phyloP scores from a whole-genome alignment of 2,329 filamentous ascomycete genomes.

The Penicillium occitanis region DNA sequence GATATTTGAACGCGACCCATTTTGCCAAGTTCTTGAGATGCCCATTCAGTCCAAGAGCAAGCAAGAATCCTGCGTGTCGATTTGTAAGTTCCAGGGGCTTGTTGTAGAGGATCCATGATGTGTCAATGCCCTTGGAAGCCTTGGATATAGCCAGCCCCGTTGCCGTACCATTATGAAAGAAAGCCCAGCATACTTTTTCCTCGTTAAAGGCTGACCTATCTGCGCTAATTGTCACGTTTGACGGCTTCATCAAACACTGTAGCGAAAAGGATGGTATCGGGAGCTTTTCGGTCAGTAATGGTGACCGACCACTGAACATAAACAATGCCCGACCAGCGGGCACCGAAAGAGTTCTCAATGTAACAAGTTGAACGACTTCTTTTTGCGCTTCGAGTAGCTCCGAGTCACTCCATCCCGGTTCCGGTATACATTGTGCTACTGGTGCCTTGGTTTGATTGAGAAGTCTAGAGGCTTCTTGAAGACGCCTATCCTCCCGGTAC shows the following conservation, averaged over 20 bases:
- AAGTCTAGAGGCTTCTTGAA: conserved; percentile 79
- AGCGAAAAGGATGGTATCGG: conserved; percentile 87
- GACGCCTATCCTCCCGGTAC: conserved; percentile 86
- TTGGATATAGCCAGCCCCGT: conserved; percentile 87
- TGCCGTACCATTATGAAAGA: conserved; percentile 96
- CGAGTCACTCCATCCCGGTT: conserved; percentile 78
- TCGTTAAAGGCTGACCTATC: conserved; percentile 86
- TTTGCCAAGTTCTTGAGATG: conserved; percentile 93
- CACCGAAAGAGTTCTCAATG: conserved; percentile 82
- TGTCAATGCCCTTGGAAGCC: conserved; percentile 89
- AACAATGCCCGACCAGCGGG: conserved; percentile 84
- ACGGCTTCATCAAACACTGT: conserved; percentile 86
- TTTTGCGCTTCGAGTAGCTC: conserved; percentile 91
- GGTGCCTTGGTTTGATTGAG: conserved; percentile 83
- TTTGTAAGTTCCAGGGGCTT: conserved; percentile 91
- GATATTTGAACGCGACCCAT: conserved; percentile 98
- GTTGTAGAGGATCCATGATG: conserved; percentile 98
- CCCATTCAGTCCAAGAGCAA: conserved; percentile 88
- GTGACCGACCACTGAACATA: conserved; percentile 82
- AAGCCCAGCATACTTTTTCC: conserved; percentile 97
- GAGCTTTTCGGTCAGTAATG: conserved; percentile 88
- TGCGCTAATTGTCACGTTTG: conserved; percentile 88
- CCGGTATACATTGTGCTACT: conserved; percentile 71
- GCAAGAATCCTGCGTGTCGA: conserved; percentile 88
- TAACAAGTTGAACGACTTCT: conserved; percentile 80